These are phyloP conservation scores for Fusarium nematophilum DNA, from an alignment of 2,329 filamentous ascomycete genomes.

Conservation along the genomic window DNA sequence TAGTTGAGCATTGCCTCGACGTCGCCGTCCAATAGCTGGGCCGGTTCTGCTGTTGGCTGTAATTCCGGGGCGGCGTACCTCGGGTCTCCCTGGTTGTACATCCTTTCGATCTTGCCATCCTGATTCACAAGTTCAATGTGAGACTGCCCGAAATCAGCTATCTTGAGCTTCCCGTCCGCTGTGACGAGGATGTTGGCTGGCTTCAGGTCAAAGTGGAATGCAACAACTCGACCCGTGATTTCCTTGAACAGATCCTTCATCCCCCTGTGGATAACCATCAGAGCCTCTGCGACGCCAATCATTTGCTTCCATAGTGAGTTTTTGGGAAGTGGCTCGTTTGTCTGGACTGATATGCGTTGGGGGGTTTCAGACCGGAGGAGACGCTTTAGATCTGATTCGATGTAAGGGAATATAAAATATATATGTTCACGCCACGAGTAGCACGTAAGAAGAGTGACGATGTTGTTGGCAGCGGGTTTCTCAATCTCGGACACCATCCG, in stretches of 20 bases:
- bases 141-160: constrained; percentile 5
- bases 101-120: too few relatives aligned
- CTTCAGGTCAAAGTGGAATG: constrained; percentile 13
- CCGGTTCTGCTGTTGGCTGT: too few relatives aligned
- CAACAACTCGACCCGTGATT: background rate
- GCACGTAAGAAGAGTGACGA: background rate
- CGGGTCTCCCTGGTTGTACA: too few relatives aligned
- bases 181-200: constrained; percentile 9
- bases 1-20: too few relatives aligned
- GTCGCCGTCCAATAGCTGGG: too few relatives aligned
- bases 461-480: background rate
- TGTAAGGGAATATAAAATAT: constrained; percentile 3
- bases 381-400: background rate
- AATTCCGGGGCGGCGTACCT: too few relatives aligned
- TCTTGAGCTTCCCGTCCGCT: background rate
- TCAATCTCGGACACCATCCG: background rate
- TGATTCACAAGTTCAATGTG: background rate
- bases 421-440: background rate
- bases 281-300: background rate
- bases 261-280: background rate
- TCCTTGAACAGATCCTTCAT: background rate
- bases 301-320: constrained; percentile 6
- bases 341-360: background rate
- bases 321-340: background rate
- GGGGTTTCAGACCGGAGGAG: background rate